phyloP scores from a whole-genome alignment of 116 monocot species.

The Cymodocea nodosa region DNA sequence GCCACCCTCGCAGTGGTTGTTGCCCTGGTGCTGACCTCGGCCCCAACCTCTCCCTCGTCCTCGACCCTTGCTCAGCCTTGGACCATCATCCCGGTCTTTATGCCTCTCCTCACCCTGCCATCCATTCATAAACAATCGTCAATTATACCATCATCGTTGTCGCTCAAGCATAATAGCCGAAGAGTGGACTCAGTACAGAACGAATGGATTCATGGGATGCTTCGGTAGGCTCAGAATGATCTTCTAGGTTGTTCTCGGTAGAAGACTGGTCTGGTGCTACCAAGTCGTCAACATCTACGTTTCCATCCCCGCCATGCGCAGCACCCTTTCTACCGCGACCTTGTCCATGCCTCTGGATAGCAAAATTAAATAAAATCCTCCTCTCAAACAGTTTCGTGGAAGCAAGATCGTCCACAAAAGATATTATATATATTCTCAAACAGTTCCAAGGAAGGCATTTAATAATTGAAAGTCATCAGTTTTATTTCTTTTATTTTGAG shows the following conservation, averaged over 20 bases:
- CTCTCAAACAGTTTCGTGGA: too few species aligned
- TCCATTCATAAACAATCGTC: slow-evolving; percentile 7
- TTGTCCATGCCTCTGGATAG: slow-evolving; percentile 38
- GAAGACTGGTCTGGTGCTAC: slow-evolving; percentile 30
- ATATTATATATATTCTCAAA: too few species aligned
- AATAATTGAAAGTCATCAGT: too few species aligned
- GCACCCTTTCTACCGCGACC: slow-evolving; percentile 39
- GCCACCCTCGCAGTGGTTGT: slow-evolving; percentile 10
- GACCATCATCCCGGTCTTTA: slow-evolving; percentile 31
- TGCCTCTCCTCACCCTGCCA: slow-evolving; percentile 25
- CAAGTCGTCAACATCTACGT: slow-evolving; percentile 49
- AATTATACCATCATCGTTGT: too few species aligned
- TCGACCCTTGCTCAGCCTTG: slow-evolving; percentile 35
- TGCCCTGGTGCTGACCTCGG: slow-evolving; percentile 23
- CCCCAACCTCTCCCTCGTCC: slow-evolving; percentile 20
- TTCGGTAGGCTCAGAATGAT: slow-evolving; percentile 32
- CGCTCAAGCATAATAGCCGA: too few species aligned
- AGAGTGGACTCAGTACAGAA: too few species aligned
- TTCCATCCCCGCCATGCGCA: slow-evolving; percentile 46
- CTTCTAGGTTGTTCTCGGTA: slow-evolving; percentile 45
- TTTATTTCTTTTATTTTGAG: too few species aligned
- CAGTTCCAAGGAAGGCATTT: too few species aligned
- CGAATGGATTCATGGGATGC: slow-evolving; percentile 16
- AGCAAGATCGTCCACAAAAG: too few species aligned
- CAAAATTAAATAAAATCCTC: too few species aligned